Percentiles rank a stretch among this genome's conserved stretches.
These are phyloP conservation scores for Ascochyta pisi DNA, from an alignment of 2,329 filamentous ascomycete genomes.

Conservation along the genomic window DNA sequence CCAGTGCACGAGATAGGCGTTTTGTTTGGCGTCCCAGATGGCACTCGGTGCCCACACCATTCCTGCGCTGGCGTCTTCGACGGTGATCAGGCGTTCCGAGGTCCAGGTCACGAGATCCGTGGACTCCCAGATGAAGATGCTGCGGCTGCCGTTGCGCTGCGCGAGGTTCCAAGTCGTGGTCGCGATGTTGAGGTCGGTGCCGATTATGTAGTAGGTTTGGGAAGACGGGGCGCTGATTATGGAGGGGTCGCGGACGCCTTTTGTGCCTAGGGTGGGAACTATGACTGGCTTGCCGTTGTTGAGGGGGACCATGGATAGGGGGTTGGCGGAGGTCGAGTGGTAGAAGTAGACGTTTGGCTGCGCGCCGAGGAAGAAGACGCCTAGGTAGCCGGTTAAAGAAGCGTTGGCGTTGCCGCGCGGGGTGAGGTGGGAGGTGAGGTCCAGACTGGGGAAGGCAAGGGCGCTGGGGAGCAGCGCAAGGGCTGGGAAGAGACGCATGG, in stretches of 20 bases:
- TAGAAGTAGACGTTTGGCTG: conserved; percentile 63
- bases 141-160: conserved; percentile 59
- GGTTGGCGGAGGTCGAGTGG: conserved; percentile 60
- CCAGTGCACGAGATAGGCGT: conserved; percentile 59
- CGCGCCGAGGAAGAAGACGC: conserved; percentile 62
- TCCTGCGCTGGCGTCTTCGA: conserved; percentile 61
- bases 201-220: conserved; percentile 63
- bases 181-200: conserved; percentile 61
- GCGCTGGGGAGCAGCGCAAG: conserved; percentile 23
- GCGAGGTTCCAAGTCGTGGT: conserved; percentile 62
- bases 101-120: conserved; percentile 60
- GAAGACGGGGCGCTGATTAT: conserved; percentile 56
- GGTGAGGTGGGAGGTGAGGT: conserved; percentile 29
- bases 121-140: conserved; percentile 64
- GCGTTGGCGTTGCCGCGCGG: conserved; percentile 37
- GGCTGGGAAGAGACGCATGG: conserved; percentile 26
- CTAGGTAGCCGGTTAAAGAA: conserved; percentile 59
- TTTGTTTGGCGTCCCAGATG: conserved; percentile 58
- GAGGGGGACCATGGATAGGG: conserved; percentile 57
- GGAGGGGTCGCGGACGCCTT: conserved; percentile 61
- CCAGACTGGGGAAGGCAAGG: conserved; percentile 25
- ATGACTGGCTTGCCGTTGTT: conserved; percentile 59
- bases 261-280: conserved; percentile 58
- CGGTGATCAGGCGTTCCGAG: conserved; percentile 56
- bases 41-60: conserved; percentile 67